Percentiles rank a stretch among this genome's conserved stretches.
Evolutionary conservation across 1,139 yeast species (phyloP).

Genomic region (Meyerozyma smithsonii): DNA sequence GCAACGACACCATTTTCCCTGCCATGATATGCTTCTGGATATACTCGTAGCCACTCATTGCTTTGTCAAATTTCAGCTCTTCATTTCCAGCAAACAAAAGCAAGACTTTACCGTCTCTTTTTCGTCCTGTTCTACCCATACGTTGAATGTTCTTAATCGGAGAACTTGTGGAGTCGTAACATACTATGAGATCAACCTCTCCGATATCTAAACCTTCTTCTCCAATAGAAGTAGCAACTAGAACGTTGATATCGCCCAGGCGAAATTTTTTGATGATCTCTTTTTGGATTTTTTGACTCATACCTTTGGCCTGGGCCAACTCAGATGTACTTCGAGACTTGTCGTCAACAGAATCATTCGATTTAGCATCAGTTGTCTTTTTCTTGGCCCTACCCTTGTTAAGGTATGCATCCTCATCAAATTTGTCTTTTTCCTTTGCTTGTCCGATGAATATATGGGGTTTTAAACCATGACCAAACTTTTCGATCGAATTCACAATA

Average conservation of each 20-base stretch:
- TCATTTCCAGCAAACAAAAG: conserved; percentile 77
- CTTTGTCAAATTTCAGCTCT: conserved; percentile 70
- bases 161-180: conserved; percentile 89
- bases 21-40: conserved; percentile 63
- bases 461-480: conserved; percentile 29
- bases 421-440: conserved; percentile 51
- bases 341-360: conserved; percentile 8
- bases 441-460: conserved; percentile 96
- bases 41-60: conserved; percentile 78
- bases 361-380: conserved; percentile 9
- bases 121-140: conserved; percentile 98
- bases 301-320: conserved; percentile 50
- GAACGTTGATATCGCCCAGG: conserved; percentile 62
- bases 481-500: conserved; percentile 64
- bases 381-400: conserved; percentile 35
- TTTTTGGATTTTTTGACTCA: conserved; percentile 71
- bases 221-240: conserved; percentile 96
- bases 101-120: conserved; percentile 81
- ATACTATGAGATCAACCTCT: conserved; percentile 88
- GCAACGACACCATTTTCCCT: conserved; percentile 36
- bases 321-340: conserved; percentile 38
- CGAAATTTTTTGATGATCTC: conserved; percentile 72
- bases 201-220: conserved; percentile 99
- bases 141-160: conserved; percentile 93
- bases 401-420: conserved; percentile 49